Evolutionary conservation across 2,329 filamentous ascomycete genomes (phyloP).

Genomic region (Ilyonectria mors-panacis): DNA sequence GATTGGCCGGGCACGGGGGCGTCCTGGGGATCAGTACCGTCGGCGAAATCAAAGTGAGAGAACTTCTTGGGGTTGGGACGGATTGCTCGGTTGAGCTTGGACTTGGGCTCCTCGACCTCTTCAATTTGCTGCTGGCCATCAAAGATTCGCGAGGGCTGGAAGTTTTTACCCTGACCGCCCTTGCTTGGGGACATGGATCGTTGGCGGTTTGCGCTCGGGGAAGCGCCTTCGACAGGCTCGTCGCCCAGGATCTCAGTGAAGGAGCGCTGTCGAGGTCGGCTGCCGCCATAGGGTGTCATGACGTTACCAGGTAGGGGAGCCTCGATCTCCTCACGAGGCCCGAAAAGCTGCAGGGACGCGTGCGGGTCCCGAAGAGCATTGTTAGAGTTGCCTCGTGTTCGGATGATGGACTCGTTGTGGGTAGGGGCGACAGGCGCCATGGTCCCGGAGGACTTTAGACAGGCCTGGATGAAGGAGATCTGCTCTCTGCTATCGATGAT

Average conservation of each 20-base stretch:
- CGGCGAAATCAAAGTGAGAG: slow-evolving; percentile 87
- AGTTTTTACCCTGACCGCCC: slow-evolving; percentile 72
- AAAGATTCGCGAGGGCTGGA: slow-evolving; percentile 75
- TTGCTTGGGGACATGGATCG: slow-evolving; percentile 67
- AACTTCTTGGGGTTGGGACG: slow-evolving; percentile 85
- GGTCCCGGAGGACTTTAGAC: slow-evolving; percentile 65
- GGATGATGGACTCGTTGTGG: slow-evolving; percentile 57
- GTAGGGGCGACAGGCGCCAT: slow-evolving; percentile 50
- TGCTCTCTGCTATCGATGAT: slow-evolving; percentile 91
- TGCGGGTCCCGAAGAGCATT: slow-evolving; percentile 75
- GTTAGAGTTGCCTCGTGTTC: slow-evolving; percentile 67
- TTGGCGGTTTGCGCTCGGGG: slow-evolving; percentile 62
- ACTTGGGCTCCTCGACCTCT: slow-evolving; percentile 59
- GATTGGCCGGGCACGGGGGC: slow-evolving; percentile 59
- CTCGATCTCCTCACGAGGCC: slow-evolving; percentile 75
- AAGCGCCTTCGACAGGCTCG: slow-evolving; percentile 61
- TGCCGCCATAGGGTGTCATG: slow-evolving; percentile 74
- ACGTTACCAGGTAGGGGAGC: slow-evolving; percentile 62
- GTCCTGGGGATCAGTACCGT: slow-evolving; percentile 71
- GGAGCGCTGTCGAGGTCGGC: slow-evolving; percentile 75
- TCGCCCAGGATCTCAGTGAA: slow-evolving; percentile 80
- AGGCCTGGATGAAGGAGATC: slow-evolving; percentile 79
- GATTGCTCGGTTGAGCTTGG: slow-evolving; percentile 62
- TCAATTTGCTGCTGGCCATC: slow-evolving; percentile 65
- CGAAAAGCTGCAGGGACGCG: slow-evolving; percentile 82